Evolutionary conservation across 495 filamentous ascomycete genomes (phyloP).

Genomic region (Sphaerosporella brunnea): DNA sequence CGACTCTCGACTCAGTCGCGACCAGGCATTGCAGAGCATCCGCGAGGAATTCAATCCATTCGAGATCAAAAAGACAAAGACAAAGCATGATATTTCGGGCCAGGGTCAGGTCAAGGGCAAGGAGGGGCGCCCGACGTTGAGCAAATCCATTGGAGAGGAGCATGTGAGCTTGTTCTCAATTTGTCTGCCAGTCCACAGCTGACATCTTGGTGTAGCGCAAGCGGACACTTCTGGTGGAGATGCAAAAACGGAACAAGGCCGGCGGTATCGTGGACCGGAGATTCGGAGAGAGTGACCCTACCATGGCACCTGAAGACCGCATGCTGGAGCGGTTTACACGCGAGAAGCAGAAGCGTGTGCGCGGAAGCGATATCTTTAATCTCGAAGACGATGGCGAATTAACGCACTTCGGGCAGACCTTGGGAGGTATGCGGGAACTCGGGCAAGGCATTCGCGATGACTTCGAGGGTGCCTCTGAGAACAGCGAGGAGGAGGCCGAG

Average conservation of each 20-base stretch:
- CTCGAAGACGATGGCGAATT: constrained; percentile 65
- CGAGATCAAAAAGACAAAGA: constrained; percentile 53
- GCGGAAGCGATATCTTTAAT: constrained; percentile 47
- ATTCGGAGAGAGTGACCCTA: constrained; percentile 89
- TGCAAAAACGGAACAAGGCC: constrained; percentile 70
- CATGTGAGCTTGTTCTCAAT: constrained; percentile 38
- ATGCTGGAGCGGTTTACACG: constrained; percentile 76
- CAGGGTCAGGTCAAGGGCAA: constrained; percentile 36
- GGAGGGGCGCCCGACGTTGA: constrained; percentile 54
- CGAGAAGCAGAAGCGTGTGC: constrained; percentile 41
- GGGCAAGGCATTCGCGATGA: constrained; percentile 43
- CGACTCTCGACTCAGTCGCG: constrained; percentile 52
- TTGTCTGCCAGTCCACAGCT: too few relatives aligned
- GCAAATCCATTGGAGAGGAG: constrained; percentile 76
- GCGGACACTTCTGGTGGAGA: constrained; percentile 65
- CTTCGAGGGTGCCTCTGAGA: constrained; percentile 46
- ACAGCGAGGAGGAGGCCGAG: constrained; percentile 34
- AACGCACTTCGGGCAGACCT: constrained; percentile 57
- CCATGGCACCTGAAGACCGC: constrained; percentile 83
- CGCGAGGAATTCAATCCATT: constrained; percentile 95
- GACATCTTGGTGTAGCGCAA: too few relatives aligned
- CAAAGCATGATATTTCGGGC: constrained; percentile 23
- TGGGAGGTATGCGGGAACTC: constrained; percentile 28
- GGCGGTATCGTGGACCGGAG: constrained; percentile 84
- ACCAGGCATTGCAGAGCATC: constrained; percentile 59